These are phyloP conservation scores for Rhodotorula taiwanensis DNA, from an alignment of 768 basidiomycete genomes.

Conservation along the genomic window DNA sequence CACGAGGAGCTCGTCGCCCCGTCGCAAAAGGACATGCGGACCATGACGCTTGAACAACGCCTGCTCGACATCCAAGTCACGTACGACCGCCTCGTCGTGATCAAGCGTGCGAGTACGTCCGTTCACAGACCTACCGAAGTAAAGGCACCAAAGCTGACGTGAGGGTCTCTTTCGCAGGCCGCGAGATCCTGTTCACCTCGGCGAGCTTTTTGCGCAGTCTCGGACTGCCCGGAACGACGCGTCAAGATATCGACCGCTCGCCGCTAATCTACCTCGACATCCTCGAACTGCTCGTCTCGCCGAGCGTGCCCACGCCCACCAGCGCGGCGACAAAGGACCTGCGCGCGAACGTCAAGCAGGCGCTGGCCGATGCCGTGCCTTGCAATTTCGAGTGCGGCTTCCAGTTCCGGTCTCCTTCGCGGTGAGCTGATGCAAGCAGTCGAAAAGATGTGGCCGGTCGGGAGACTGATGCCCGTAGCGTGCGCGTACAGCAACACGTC, in stretches of 20 bases:
- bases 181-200: slow-evolving; percentile 23
- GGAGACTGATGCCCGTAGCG: too few relatives aligned
- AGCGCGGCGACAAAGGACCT: slow-evolving; percentile 9
- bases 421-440: not conserved
- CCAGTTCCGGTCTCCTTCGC: not conserved
- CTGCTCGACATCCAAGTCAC: slow-evolving; percentile 9
- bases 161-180: not conserved
- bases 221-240: slow-evolving; percentile 15
- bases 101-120: slow-evolving; percentile 14
- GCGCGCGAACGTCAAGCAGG: slow-evolving; percentile 8
- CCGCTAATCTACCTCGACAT: slow-evolving; percentile 26
- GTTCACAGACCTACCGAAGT: too few relatives aligned
- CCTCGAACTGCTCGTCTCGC: slow-evolving; percentile 15
- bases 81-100: slow-evolving; percentile 21
- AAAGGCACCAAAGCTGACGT: too few relatives aligned
- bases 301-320: not conserved
- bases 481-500: too few relatives aligned
- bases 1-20: not conserved
- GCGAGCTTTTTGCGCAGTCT: slow-evolving; percentile 15
- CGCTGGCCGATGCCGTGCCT: not conserved
- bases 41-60: slow-evolving; percentile 8
- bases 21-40: not conserved
- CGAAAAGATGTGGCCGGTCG: too few relatives aligned
- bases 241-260: slow-evolving; percentile 6
- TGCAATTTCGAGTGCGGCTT: slow-evolving; percentile 4